Evolutionary conservation across 352 stramenopile genomes (phyloP), one percentile per base, ranked within the genome.

Genomic region (Stramenopiles sp.): DNA sequence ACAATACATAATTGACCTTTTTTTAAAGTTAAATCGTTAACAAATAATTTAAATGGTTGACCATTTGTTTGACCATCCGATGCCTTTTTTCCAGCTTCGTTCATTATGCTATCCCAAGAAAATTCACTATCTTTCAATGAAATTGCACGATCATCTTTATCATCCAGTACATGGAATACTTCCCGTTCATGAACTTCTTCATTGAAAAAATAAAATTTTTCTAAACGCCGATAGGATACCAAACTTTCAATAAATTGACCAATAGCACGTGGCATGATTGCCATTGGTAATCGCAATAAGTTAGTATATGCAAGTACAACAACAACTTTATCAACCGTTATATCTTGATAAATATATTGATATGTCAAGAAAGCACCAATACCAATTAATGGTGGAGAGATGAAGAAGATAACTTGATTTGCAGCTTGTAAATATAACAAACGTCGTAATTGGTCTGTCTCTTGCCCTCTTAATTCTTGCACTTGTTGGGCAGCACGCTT

Each of bases 1-100:
- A 99, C 84, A 6, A 92, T 85, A 0, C 97, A 93, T 1, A 99
- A 82, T 78, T 93, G 88, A n/a, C 92, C 92, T 32, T 86, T 13
- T 7, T 33, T 4, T 20, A 76, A 76, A 1, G 4, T 4, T 20
- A 76, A 7, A 20, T 76, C 13, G 4, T 13, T 76, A 13, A 13
- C 13, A 13, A 13, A 13, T 20, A 76, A 76, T 20, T 4, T 13
- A 76, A 76, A 76, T 33, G 4, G 4, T 20, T 76, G 4, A 4
- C 13, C 31, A 33, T 4, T 20, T 31, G 4, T 20, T 33, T 76
- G 30, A 20, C 13, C 65, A 4, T 76, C 65, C 30, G 30, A 20
- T 20, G 4, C 30, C 65, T 33, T 76, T 76, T 76, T 33, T 76
- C 38, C 13, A 13, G 38, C 4, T 53, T 13, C 38, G 38, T 13